Evolutionary conservation across 306 rosid species (phyloP), one percentile per base, ranked within the genome.

Genomic region (Comarum palustre): DNA sequence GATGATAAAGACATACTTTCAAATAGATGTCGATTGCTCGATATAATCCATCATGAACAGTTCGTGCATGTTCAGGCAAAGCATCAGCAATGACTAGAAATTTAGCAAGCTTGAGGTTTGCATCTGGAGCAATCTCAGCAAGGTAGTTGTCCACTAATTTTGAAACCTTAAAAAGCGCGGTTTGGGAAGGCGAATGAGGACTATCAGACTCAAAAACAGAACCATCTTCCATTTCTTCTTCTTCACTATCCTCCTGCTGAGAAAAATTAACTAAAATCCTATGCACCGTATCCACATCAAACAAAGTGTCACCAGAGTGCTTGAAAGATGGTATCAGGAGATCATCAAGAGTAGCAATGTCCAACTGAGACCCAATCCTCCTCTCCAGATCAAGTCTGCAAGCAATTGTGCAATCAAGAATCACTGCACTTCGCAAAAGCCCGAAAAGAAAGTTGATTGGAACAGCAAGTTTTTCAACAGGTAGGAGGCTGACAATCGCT

Each of bases 261-360:
- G 88, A 88, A 73, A 95, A 95, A 73, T 92, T 91, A 2, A 90
- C 86, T 78, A 95, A 82, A 77, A 95, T 90, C 76, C 96, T 88
- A 74, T 95, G 97, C 78, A 92, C 97, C n/a, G 96, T 92, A 77
- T 95, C 99, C 31, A 95, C 97, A 75, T 95, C 99, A 74, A 95
- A 95, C 57, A 95, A 84, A 75, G 99, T 95, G 67, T 95, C 96
- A 12, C 93, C 91, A 0, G 93, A 83, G 77, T 95, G 91, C 83
- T 78, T 83, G 84, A 92, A 95, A 72, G 97, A 92, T 17, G 96
- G 99, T 68, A 95, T 95, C 82, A 95, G 82, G 63, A 95, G 84
- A 78, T 95, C 99, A 73, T 95, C 99, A 29, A 95, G 97, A 31
- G 96, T 90, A 50, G 97, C 95, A 67, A 84, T 82, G 75, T 95